These are phyloP conservation scores for Fusarium veterinarium DNA, from an alignment of 2,329 filamentous ascomycete species.

Conservation along the genomic window DNA sequence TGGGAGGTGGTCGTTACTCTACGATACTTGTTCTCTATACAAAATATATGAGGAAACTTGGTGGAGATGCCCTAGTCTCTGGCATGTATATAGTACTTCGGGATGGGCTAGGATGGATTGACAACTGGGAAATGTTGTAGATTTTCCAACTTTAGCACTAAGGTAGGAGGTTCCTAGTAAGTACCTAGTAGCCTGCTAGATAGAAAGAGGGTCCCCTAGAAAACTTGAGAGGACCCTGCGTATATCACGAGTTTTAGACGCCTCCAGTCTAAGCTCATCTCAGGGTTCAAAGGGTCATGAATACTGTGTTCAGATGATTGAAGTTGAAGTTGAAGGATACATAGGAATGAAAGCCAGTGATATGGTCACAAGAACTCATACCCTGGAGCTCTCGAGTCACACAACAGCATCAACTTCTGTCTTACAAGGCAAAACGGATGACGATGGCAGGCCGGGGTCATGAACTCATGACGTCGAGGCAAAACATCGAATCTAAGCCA, in stretches of 20 bases:
- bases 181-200: neutral
- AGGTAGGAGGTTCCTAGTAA: neutral
- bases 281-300: constrained; percentile 6
- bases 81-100: constrained; percentile 26
- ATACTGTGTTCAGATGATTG: neutral
- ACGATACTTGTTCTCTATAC: neutral
- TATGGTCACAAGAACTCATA: neutral
- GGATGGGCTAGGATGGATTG: neutral
- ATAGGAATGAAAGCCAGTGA: neutral
- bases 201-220: constrained; percentile 21
- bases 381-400: constrained; percentile 1
- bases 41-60: neutral
- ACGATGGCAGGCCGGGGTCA: constrained; percentile 26
- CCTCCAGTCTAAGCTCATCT: neutral
- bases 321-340: no score
- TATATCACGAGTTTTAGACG: constrained; percentile 11
- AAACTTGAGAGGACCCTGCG: constrained; percentile 31
- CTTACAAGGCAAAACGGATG: constrained; percentile 25
- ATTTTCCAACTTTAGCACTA: constrained; percentile 14
- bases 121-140: constrained; percentile 16
- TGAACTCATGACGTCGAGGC: constrained; percentile 26
- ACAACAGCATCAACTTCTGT: constrained; percentile 6
- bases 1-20: neutral
- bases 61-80: constrained; percentile 5
- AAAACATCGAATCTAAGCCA: neutral